A percentile compares a stretch with the other conserved stretches of the same genome.
These are phyloP conservation scores for Ogataea haglerorum DNA, from an alignment of 805 yeast genomes.

Conservation along the genomic window DNA sequence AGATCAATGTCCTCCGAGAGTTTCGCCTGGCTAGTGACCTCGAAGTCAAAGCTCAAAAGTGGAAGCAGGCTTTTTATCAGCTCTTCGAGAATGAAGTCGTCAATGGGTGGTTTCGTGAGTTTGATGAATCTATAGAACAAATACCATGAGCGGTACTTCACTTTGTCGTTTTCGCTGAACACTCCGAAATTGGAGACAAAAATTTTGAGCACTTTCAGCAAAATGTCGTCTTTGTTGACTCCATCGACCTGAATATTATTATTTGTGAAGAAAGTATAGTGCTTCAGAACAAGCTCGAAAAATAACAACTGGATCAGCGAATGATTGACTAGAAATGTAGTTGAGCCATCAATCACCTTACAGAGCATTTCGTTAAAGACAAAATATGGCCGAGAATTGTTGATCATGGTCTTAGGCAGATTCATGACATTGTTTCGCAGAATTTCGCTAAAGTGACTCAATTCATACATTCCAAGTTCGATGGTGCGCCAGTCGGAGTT, in stretches of 20 bases:
- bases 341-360: slow-evolving; percentile 37
- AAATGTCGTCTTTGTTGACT: slow-evolving; percentile 45
- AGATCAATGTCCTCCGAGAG: slow-evolving; percentile 32
- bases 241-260: slow-evolving; percentile 38
- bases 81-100: slow-evolving; percentile 48
- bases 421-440: slow-evolving; percentile 74
- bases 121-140: slow-evolving; percentile 79
- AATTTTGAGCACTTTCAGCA: slow-evolving; percentile 64
- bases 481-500: slow-evolving; percentile 67
- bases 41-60: slow-evolving; percentile 61
- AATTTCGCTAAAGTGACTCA: slow-evolving; percentile 75
- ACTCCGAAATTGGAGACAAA: slow-evolving; percentile 82
- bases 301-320: slow-evolving; percentile 78
- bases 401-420: slow-evolving; percentile 61
- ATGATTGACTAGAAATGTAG: slow-evolving; percentile 52
- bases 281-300: slow-evolving; percentile 83
- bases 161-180: slow-evolving; percentile 69
- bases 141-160: slow-evolving; percentile 86
- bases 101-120: slow-evolving; percentile 63
- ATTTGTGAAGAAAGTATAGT: slow-evolving; percentile 57
- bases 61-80: slow-evolving; percentile 60
- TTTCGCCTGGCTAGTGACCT: slow-evolving; percentile 31
- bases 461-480: slow-evolving; percentile 83
- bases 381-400: slow-evolving; percentile 60
- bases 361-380: slow-evolving; percentile 61